Conservation (phyloP, 345 rosid genomes). For the Carallia brachiata region DNA sequence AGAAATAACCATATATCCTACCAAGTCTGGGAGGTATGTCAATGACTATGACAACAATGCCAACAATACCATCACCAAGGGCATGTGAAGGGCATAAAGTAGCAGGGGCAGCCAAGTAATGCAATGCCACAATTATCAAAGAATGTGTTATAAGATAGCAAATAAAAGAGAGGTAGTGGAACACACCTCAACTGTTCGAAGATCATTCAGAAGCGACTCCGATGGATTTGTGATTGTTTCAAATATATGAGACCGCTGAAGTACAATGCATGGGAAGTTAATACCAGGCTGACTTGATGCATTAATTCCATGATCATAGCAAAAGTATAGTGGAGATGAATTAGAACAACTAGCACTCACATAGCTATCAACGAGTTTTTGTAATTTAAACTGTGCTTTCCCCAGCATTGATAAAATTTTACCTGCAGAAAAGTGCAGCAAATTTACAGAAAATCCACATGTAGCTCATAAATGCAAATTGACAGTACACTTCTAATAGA, state of each 20-base stretch:
- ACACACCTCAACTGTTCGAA: constrained; percentile 94
- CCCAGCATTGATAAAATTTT: constrained; percentile 69
- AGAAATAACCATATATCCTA: neutral
- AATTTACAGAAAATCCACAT: neutral
- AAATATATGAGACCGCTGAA: constrained; percentile 79
- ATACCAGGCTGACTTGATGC: neutral
- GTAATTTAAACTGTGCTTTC: constrained; percentile 81
- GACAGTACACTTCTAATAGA: neutral
- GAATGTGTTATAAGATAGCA: neutral
- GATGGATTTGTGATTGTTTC: constrained; percentile 84
- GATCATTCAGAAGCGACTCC: constrained; percentile 90
- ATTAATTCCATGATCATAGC: neutral
- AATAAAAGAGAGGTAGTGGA: constrained; percentile 20
- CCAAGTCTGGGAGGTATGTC: neutral
- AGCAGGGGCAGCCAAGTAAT: neutral
- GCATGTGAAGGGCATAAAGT: neutral
- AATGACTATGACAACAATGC: neutral
- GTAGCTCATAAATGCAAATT: neutral
- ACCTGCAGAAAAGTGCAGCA: constrained; percentile 48
- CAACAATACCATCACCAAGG: neutral
- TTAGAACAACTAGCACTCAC: constrained; percentile 49
- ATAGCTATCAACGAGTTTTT: constrained; percentile 79
- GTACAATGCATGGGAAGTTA: constrained; percentile 18
- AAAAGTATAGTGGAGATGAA: constrained; percentile 4
- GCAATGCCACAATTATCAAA: neutral